Base-by-base conservation (phyloP, 1,139 yeast genomes). In the Suhomyces terraborum region DNA sequence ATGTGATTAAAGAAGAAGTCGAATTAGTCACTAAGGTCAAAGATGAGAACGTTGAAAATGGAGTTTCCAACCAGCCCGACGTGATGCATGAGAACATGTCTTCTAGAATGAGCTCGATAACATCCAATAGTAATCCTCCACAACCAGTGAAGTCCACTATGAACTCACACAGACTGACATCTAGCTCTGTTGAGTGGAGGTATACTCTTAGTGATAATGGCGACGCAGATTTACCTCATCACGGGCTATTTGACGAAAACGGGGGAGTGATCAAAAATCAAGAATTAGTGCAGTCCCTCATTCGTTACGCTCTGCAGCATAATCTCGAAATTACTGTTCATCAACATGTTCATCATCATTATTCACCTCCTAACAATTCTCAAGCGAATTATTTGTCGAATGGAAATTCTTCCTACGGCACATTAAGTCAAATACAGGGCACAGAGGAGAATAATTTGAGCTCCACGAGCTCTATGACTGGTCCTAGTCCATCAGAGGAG, bases 291-390 rank as follows among this genome's bases (percentile, higher is more conserved):
- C 79, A 79, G 38, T 69, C 73, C 45, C 61, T 85, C 8, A 70
- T 84, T 8, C 75, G 78, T 25, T 74, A 82, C 41, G 95, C 95
- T 1, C 79, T 79, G 43, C 65, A 67, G 32, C 69, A 79, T 50
- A 75, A 79, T 22, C 71, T 86, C 42, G 75, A 79, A 41, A 73
- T 88, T 8, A 81, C 88, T 4, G 79, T 88, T 13, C 95, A 88
- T 62, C 96, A 88, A 58, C 96, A 88, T 61, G 82, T 87, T 38
- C 88, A 85, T 55, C 87, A 84, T 56, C 85, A 79, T 56, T 79
- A 80, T 55, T 62, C 73, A 2, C 71, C 77, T 1, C 68, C 64
- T 3, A 61, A 59, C 34, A 24, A n/a, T 6, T 38, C 18, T 3
- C 46, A 31, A n/a, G 62, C 14, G 8, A 14, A 23, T 8, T 13